Evolutionary conservation across 768 basidiomycete species (phyloP), one percentile per base, ranked within the genome.

Genomic region (Tulasnella sp.): DNA sequence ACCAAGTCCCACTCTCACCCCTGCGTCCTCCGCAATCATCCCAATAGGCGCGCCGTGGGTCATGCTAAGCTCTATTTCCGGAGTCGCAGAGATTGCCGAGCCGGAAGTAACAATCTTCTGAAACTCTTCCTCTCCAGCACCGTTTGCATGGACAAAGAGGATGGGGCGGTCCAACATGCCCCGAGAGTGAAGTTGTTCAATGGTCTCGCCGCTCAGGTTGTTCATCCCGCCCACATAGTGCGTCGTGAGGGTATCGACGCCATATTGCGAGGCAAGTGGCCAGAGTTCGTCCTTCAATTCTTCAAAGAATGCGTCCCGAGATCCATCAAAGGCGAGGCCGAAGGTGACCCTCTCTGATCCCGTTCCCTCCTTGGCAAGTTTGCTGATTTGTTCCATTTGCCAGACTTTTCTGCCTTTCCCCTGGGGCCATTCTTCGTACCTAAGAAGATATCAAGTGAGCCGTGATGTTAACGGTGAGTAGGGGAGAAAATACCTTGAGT

Each of bases 301-400:
- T 3, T 27, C 29, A 25, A 32, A 57, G 21, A 57, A 57, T 1
- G 11, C 29, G 6, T 57, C 55, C 19, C 32, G 31, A 23, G 25
- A 23, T 6, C 43, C 43, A 19, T 57, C 55, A 39, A 57, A 46
- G n/a, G 41, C 55, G 14, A 57, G 32, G 11, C 55, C 55, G 14
- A 57, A 43, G 12, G 55, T 57, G 40, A 57, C 37, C 9, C 55
- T 21, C 31, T 57, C 55, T 23, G 55, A 57, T 14, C 55, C 55
- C 8, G 55, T 49, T 34, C 42, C 43, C 12, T 57, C 31, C 31
- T 32, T 46, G 17, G 42, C 55, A 6, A 57, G 31, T 14, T 36
- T 14, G 6, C 25, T 46, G 8, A 57, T 29, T 45, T 57, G 55
- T 17, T 45, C 25, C 55, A 57, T 57, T 45, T 57, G 55, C 55